A percentile compares a stretch with the other conserved stretches of the same genome.
Evolutionary conservation across 2,329 filamentous ascomycete genomes (phyloP).

Genomic region (Monilinia aucupariae): DNA sequence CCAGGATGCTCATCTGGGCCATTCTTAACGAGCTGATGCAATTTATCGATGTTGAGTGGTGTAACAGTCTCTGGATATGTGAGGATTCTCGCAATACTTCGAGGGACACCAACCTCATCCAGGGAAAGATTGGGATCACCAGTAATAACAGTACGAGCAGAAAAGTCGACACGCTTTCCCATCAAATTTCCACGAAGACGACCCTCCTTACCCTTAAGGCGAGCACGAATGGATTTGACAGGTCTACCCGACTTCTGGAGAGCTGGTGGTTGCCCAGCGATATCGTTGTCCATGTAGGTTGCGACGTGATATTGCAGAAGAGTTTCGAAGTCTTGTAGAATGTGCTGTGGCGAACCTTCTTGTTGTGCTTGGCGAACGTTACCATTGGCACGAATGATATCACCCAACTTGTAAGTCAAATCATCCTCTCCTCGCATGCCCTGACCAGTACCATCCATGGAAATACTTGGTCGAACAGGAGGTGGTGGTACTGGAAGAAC

Average conservation of each 20-base stretch:
- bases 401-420: constrained; percentile 97
- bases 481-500: constrained; percentile 93
- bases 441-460: constrained; percentile 88
- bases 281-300: constrained; percentile 99
- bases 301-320: constrained; percentile 96
- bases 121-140: constrained; percentile 95
- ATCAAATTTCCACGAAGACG: constrained; percentile 97
- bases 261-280: constrained; percentile 88
- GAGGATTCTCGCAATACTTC: constrained; percentile 84
- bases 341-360: constrained; percentile 87
- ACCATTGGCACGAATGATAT: constrained; percentile 95
- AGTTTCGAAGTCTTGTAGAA: constrained; percentile 83
- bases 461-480: constrained; percentile 92
- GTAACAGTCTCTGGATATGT: constrained; percentile 98
- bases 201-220: constrained; percentile 98
- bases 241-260: constrained; percentile 95
- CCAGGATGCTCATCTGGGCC: constrained; percentile 93
- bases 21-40: constrained; percentile 84
- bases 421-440: constrained; percentile 96
- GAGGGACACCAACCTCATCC: constrained; percentile 94
- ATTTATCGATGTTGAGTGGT: constrained; percentile 91
- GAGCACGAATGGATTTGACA: constrained; percentile 92
- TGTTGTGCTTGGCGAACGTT: constrained; percentile 88
- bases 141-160: constrained; percentile 98
- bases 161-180: constrained; percentile 99